Conservation (phyloP, 768 basidiomycete genomes). For the Leucocoprinus leucothites region DNA sequence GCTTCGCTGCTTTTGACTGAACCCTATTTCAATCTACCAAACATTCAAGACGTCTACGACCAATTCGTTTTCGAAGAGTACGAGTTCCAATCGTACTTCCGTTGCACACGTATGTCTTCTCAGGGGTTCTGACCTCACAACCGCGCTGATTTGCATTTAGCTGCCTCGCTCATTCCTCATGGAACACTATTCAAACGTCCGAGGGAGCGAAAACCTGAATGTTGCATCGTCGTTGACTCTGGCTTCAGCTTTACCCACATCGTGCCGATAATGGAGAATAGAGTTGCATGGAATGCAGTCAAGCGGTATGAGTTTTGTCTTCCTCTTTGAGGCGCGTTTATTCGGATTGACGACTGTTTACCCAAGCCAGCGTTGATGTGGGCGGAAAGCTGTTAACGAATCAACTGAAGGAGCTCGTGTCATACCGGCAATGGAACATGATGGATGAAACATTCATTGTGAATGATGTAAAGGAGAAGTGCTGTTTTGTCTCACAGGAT, state of each 20-base stretch:
- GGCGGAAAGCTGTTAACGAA: slow-evolving; percentile 96
- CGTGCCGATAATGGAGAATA: slow-evolving; percentile 74
- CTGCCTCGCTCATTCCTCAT: slow-evolving; percentile 75
- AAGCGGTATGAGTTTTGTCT: slow-evolving; percentile 53
- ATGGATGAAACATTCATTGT: slow-evolving; percentile 95
- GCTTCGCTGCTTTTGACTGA: slow-evolving; percentile 86
- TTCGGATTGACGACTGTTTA: not conserved
- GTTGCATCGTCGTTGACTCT: slow-evolving; percentile 79
- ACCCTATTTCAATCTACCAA: slow-evolving; percentile 91
- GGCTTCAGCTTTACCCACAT: slow-evolving; percentile 96
- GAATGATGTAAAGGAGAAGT: slow-evolving; percentile 88
- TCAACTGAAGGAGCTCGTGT: slow-evolving; percentile 89
- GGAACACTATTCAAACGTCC: slow-evolving; percentile 63
- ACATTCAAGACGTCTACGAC: slow-evolving; percentile 89
- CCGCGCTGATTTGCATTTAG: slow-evolving; percentile 33
- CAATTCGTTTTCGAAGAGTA: slow-evolving; percentile 97
- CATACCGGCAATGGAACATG: slow-evolving; percentile 98
- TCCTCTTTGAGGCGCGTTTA: slow-evolving; percentile 13
- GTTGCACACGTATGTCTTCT: slow-evolving; percentile 70
- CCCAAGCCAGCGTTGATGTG: slow-evolving; percentile 72
- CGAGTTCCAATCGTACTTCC: slow-evolving; percentile 80
- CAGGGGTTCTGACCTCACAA: not conserved
- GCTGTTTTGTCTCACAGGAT: slow-evolving; percentile 79
- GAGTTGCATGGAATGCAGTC: slow-evolving; percentile 76
- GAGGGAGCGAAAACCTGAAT: slow-evolving; percentile 61